phyloP scores from a whole-genome alignment of 2,329 filamentous ascomycete genomes.

The Botrytis pseudocinerea region DNA sequence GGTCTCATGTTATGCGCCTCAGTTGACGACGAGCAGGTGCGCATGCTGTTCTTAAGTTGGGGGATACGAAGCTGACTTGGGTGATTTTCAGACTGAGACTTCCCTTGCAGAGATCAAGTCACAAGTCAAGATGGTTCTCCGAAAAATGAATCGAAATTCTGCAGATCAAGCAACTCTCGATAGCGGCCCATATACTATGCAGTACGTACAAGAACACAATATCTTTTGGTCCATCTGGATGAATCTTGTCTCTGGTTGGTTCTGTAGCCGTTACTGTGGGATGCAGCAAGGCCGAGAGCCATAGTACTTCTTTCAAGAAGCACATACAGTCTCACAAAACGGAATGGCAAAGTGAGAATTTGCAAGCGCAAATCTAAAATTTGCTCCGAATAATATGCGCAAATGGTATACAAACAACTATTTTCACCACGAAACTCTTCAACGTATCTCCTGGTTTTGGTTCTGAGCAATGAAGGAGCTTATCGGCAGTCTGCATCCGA shows the following conservation, averaged over 20 bases:
- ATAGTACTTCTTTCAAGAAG: background rate
- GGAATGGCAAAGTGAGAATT: background rate
- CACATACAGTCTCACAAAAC: background rate
- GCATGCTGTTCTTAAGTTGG: constrained; percentile 29
- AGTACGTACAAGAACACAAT: constrained; percentile 58
- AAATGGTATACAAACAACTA: background rate
- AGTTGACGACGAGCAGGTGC: constrained; percentile 82
- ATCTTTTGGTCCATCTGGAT: background rate
- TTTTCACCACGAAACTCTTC: background rate
- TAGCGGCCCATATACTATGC: constrained; percentile 76
- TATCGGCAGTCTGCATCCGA: background rate
- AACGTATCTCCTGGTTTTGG: background rate
- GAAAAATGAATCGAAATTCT: constrained; percentile 82
- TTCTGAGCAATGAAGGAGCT: background rate
- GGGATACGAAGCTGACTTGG: constrained; percentile 21
- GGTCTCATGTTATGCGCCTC: constrained; percentile 94
- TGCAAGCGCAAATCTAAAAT: constrained; percentile 5
- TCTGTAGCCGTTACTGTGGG: background rate
- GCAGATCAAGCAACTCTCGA: constrained; percentile 93
- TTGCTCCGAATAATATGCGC: background rate
- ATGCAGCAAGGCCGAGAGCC: background rate
- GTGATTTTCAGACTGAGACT: constrained; percentile 57
- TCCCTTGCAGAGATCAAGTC: constrained; percentile 84
- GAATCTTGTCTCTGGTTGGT: background rate
- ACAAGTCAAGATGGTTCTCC: constrained; percentile 87